Conservation (phyloP, 2,329 filamentous ascomycete genomes). For the Aspergillus hiratsukae region DNA sequence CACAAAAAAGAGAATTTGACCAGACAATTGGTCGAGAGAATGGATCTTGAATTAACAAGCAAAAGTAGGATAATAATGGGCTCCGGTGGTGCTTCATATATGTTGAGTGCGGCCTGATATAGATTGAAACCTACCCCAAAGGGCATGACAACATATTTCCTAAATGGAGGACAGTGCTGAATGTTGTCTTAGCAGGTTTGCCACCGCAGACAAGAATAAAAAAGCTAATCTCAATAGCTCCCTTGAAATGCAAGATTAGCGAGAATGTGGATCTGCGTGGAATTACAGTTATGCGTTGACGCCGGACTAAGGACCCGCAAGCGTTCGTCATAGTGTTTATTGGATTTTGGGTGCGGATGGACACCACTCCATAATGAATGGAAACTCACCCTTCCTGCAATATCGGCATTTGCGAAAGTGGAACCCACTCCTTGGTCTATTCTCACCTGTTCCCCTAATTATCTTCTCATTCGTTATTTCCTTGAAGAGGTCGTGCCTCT, state of each 20-base stretch:
- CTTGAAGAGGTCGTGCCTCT: background rate
- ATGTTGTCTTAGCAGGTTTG: background rate
- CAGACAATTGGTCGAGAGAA: background rate
- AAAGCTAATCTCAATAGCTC: background rate
- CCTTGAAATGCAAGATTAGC: background rate
- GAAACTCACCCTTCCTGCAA: background rate
- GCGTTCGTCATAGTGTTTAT: background rate
- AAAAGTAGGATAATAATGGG: background rate
- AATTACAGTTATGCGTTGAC: background rate
- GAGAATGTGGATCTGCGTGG: background rate
- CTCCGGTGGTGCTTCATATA: background rate
- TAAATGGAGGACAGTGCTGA: background rate
- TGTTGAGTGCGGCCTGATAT: background rate
- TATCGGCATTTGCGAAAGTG: background rate
- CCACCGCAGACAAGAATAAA: background rate
- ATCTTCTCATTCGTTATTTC: background rate
- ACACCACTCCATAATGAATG: background rate
- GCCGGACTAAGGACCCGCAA: background rate
- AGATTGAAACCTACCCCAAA: background rate
- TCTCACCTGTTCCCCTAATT: background rate
- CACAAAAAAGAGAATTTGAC: background rate
- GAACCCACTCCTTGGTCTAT: background rate
- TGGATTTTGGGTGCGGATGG: background rate
- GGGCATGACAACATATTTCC: background rate
- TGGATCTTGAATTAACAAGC: background rate